Base-by-base conservation (phyloP, 495 filamentous ascomycete genomes). In the Podospora bellae-mahoneyi region DNA sequence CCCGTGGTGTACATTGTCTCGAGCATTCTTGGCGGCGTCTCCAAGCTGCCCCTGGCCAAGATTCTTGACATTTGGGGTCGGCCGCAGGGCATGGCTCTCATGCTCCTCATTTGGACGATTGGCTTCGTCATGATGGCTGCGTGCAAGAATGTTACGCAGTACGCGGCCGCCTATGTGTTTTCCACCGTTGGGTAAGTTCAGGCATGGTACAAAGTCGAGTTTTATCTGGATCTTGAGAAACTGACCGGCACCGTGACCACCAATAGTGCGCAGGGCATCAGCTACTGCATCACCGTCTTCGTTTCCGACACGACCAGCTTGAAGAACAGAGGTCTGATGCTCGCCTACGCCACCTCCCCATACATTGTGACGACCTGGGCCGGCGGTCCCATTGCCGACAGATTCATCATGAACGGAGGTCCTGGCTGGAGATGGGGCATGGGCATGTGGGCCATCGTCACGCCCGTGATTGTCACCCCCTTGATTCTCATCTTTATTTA, bases 61-160 rank as follows among this genome's bases (percentile, higher is more conserved):
- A 77, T 91, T 60, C 76, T 90, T 69, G 87, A 92, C 71, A 77
- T 88, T 27, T 91, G 85, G 82, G 89, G 88, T 65, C 82, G 82
- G 73, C 86, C 74, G 66, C 84, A 70, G 73, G 83, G 79, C 48
- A 65, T 65, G 64, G 27, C 53, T 23, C 28, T 67, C 3, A 64
- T 75, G 78, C 32, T 69, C 6, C 7, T 67, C 28, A 20, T 70
- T 9, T 71, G 69, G 69, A 76, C 75, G 5, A 9, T 82, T 1
- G 83, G 83, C 15, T 75, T 84, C 64, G 67, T 83, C 56, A 77
- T 84, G 69, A 84, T 84, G 82, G 83, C 82, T 60, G 74, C 74
- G 15, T 82, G 77, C 71, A 77, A 76, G 26, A 74, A 75, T 64
- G 80, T 84, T 62, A 74, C 77, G 67, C 82, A 77, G n/a, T 86